Evolutionary conservation across 2,329 filamentous ascomycete species (phyloP), one percentile per base, ranked within the genome.

Genomic region (Fusarium solani-melongenae): DNA sequence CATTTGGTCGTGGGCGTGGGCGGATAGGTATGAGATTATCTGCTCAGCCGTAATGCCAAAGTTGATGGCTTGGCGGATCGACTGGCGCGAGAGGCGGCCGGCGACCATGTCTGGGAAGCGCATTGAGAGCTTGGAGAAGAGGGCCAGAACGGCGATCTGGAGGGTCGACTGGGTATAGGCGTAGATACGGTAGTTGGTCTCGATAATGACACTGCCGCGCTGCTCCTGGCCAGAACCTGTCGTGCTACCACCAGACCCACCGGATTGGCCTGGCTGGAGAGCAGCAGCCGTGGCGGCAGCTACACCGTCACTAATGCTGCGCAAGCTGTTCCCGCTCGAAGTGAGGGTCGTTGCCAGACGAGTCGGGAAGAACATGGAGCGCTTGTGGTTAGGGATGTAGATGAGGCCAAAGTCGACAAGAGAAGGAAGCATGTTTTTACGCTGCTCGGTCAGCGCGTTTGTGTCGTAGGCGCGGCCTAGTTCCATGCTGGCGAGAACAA

Each of bases 111-210:
- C 97, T 1, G 94, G 93, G 84, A 97, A 98, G 72, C 96, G 94
- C 82, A 95, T 95, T 77, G 92, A 92, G 63, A 99, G 91, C 68
- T 93, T 92, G 59, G 92, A 90, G 85, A 99, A 99, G 72, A 99
- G 92, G 41, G 92, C 92, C 53, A 99, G 91, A 69, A 99, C 94
- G 62, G 95, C 94, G 73, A 98, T 99, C 82, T 98, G 96, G 1
- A 99, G 90, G 0, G 95, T 94, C 0, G 95, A 98, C 36, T 93
- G 92, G 8, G 97, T 98, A 85, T 99, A 99, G 34, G 96, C 96
- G 85, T 99, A 99, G 76, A 99, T 86, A 29, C 96, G 93, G 85
- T 98, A 98, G 84, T 99, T 99, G 10, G 96, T 99, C 85, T 99
- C 96, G 75, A 99, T 90, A 78, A 99, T 95, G 80, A 99, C 94